These are phyloP conservation scores for Favolaschia claudopus DNA, from an alignment of 768 basidiomycete genomes.

Conservation along the genomic window DNA sequence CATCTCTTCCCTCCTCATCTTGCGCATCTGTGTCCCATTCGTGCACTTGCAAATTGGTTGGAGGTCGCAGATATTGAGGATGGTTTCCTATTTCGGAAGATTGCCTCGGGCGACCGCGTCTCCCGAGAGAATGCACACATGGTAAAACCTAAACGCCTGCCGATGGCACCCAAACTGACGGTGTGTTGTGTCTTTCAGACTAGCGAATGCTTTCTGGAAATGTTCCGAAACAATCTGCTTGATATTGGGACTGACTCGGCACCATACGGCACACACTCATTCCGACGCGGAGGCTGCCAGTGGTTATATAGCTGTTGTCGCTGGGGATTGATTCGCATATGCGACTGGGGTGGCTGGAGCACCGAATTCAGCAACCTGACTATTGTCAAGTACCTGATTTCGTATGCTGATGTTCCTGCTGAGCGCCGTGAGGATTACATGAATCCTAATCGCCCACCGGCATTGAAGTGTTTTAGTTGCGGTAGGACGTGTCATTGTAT, in stretches of 20 bases:
- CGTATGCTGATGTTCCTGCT: slow-evolving; percentile 44
- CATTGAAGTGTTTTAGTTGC: slow-evolving; percentile 35
- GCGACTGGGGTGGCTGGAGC: slow-evolving; percentile 55
- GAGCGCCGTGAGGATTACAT: slow-evolving; percentile 44
- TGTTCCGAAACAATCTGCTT: slow-evolving; percentile 47
- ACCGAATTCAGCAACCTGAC: slow-evolving; percentile 45
- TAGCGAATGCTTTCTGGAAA: slow-evolving; percentile 43
- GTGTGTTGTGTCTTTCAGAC: slow-evolving; percentile 30
- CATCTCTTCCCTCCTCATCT: slow-evolving; percentile 27
- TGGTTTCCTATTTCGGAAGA: slow-evolving; percentile 42
- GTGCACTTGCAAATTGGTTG: slow-evolving; percentile 42
- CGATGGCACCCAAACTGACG: not conserved
- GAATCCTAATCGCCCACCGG: slow-evolving; percentile 36
- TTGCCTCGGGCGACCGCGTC: slow-evolving; percentile 36
- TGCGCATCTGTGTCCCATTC: slow-evolving; percentile 41
- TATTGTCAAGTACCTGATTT: slow-evolving; percentile 51
- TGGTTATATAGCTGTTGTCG: slow-evolving; percentile 40
- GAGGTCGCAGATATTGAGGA: slow-evolving; percentile 24
- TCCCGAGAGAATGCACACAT: slow-evolving; percentile 29
- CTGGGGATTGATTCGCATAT: slow-evolving; percentile 46
- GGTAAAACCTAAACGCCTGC: slow-evolving; percentile 31
- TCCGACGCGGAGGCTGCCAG: slow-evolving; percentile 49
- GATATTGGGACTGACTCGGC: slow-evolving; percentile 45
- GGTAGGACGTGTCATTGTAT: slow-evolving; percentile 40
- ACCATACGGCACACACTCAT: slow-evolving; percentile 50